phyloP scores from a whole-genome alignment of 2,329 filamentous ascomycete species.

The Didymella pomorum region DNA sequence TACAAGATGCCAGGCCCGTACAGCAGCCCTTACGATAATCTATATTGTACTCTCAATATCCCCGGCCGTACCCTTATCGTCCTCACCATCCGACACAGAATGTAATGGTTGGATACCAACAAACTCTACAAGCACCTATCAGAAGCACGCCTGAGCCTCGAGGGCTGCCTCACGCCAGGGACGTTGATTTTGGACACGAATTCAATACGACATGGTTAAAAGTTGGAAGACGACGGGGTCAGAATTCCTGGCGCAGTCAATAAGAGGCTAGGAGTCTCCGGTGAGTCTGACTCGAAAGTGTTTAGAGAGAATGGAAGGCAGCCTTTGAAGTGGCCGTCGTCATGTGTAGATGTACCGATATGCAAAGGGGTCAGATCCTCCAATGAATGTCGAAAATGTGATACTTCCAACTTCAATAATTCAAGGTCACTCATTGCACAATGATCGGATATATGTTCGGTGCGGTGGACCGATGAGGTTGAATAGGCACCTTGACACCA shows the following conservation, averaged over 20 bases:
- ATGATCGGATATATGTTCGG: no score
- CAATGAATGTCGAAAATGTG: no score
- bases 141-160: background rate
- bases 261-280: background rate
- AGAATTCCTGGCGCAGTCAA: background rate
- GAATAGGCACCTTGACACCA: no score
- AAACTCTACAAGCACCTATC: background rate
- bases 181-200: background rate
- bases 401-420: no score
- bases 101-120: background rate
- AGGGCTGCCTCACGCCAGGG: background rate
- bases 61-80: background rate
- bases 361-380: no score
- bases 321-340: no score
- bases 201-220: background rate
- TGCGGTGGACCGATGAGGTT: no score
- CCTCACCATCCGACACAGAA: background rate
- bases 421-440: no score
- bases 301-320: no score
- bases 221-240: no score
- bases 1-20: background rate
- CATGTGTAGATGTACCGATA: no score
- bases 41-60: background rate
- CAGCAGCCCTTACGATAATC: background rate
- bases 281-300: background rate